Evolutionary conservation across 352 stramenopile species (phyloP), one percentile per base, ranked within the genome.

Genomic region (Phytopythium oedochilum): DNA sequence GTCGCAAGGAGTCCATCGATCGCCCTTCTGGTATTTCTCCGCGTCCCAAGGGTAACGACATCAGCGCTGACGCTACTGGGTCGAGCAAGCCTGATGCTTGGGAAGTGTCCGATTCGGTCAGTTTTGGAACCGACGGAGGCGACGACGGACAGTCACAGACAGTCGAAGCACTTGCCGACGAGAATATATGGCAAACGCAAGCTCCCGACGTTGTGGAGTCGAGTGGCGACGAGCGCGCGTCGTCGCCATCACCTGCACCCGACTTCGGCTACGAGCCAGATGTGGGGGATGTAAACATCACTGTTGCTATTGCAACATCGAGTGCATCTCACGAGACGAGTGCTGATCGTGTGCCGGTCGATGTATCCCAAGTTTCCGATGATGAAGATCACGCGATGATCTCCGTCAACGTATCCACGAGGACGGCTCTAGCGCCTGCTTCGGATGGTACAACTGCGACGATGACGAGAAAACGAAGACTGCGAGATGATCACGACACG

Each of bases 181-280:
- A 3, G 5, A 23, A 45, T 15, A 46, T 44, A 22, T 55, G 49
- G 49, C 49, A 55, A 34, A 55, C 49, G 2, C 49, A 55, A 34
- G 49, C 49, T 0, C 22, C 32, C 15, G 32, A 55, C 12, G 28
- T 26, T 28, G n/a, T 4, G 18, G 28, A 39, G 2, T 0, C n/a
- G 10, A 55, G 20, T 4, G 29, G 12, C 18, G 17, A 29, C 12
- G 35, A 45, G 12, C 12, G n/a, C 20, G 1, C 32, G 0, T n/a
- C 25, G n/a, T 26, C 35, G 4, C n/a, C 17, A 5, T 44, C 48
- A 6, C 9, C 18, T 18, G 34, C 20, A 0, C 10, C n/a, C 5
- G 26, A 55, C 34, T 39, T 17, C 25, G 49, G 47, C 2, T 53
- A 32, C 20, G 47, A 53, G 23, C 42, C 20, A 12, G 47, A 43